These are phyloP conservation scores for Penicillium odoratum DNA, from an alignment of 495 filamentous ascomycete genomes.

Conservation along the genomic window DNA sequence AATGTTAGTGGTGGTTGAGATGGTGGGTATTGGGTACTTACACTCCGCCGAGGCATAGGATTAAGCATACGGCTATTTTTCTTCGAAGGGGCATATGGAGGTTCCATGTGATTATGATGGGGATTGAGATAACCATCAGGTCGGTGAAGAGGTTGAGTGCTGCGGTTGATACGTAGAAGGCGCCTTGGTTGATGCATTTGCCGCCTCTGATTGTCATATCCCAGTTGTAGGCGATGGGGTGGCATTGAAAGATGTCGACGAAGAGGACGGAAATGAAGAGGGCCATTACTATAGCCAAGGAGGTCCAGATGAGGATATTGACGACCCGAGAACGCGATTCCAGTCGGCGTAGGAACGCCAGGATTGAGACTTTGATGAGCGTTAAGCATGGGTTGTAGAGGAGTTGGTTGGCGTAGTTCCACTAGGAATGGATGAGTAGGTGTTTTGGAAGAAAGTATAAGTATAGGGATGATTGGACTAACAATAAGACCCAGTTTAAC, in stretches of 20 bases:
- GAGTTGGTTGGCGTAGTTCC: conserved; percentile 56
- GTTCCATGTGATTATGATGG: conserved; percentile 46
- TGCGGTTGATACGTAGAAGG: conserved; percentile 45
- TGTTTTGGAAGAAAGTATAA: too few species aligned
- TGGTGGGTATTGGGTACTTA: conserved; percentile 23
- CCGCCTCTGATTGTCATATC: conserved; percentile 35
- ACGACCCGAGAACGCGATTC: conserved; percentile 36
- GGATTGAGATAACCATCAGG: conserved; percentile 46
- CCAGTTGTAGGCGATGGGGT: conserved; percentile 46
- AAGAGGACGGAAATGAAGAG: conserved; percentile 57
- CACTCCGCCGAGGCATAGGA: conserved; percentile 44
- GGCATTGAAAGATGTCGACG: conserved; percentile 59
- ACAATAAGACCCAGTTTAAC: conserved; percentile 22
- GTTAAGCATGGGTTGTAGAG: conserved; percentile 65
- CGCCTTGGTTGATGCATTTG: conserved; percentile 42
- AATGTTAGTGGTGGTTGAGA: background rate
- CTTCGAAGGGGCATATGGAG: conserved; percentile 44
- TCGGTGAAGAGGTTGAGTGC: conserved; percentile 50
- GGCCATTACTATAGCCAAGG: conserved; percentile 49
- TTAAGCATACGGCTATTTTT: conserved; percentile 45
- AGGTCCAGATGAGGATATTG: conserved; percentile 38
- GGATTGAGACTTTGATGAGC: conserved; percentile 56
- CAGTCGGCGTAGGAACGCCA: conserved; percentile 52
- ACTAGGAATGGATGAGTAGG: conserved; percentile 8
- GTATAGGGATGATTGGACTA: conserved; percentile 1